Percentiles rank a stretch among this genome's conserved stretches.
These are phyloP conservation scores for Taxawa tesnikishii DNA, from an alignment of 2,329 filamentous ascomycete species.

Conservation along the genomic window DNA sequence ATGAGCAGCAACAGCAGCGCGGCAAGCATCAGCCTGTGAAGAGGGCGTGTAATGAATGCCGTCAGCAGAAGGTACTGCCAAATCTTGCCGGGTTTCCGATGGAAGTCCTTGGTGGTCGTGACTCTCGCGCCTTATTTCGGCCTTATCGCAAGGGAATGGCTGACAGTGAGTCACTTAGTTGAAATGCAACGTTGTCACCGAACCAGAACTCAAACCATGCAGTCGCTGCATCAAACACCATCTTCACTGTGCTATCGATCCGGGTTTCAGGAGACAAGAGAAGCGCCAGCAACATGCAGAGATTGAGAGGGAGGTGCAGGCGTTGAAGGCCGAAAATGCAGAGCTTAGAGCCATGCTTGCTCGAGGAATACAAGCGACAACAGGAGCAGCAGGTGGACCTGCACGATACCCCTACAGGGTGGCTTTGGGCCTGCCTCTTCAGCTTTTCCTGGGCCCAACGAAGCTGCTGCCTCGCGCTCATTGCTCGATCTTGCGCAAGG, in stretches of 20 bases:
- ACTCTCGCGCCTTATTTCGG: no score
- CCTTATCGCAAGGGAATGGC: neutral
- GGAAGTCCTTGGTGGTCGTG: no score
- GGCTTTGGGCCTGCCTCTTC: conserved; percentile 9
- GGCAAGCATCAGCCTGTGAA: conserved; percentile 34
- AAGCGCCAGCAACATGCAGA: conserved; percentile 76
- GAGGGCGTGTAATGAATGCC: conserved; percentile 72
- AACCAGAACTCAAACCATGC: conserved; percentile 61
- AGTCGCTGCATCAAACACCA: conserved; percentile 67
- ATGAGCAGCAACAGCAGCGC: neutral
- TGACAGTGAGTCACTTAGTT: conserved; percentile 39
- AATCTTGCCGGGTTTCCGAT: no score
- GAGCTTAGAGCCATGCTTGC: conserved; percentile 6
- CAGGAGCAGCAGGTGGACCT: neutral
- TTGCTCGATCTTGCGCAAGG: conserved; percentile 25
- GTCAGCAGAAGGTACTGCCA: conserved; percentile 62
- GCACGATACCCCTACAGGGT: neutral
- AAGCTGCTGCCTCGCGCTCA: conserved; percentile 23
- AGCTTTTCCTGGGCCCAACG: conserved; percentile 19
- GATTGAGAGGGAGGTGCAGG: conserved; percentile 72
- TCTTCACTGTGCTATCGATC: conserved; percentile 75
- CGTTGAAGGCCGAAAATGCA: conserved; percentile 24
- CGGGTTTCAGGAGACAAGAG: conserved; percentile 73
- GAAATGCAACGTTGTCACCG: conserved; percentile 73
- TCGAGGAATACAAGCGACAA: conserved; percentile 2